These are phyloP conservation scores for Ophiocordyceps camponoti-saundersi DNA, from an alignment of 2,329 filamentous ascomycete species.

Conservation along the genomic window DNA sequence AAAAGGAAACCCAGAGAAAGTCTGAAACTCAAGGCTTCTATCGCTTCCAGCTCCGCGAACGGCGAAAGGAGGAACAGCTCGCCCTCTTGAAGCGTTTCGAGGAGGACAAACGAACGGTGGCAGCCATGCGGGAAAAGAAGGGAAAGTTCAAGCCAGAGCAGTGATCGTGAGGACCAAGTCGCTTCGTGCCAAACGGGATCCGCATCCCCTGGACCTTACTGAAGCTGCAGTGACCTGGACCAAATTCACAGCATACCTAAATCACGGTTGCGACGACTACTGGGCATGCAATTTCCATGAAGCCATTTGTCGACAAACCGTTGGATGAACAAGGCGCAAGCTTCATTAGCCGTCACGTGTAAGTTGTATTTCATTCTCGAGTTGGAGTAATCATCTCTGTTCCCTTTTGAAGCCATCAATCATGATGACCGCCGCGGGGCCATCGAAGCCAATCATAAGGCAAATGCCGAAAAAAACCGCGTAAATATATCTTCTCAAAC, in stretches of 20 bases:
- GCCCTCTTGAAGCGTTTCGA: constrained; percentile 56
- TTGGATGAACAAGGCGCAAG: too few relatives aligned
- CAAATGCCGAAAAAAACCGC: constrained; percentile 46
- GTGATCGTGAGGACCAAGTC: too few relatives aligned
- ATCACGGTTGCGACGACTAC: not conserved
- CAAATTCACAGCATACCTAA: too few relatives aligned
- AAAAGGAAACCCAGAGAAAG: constrained; percentile 46
- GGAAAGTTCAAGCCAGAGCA: constrained; percentile 41
- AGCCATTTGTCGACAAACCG: not conserved
- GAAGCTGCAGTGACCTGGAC: not conserved
- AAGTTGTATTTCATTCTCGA: not conserved
- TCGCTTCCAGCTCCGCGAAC: constrained; percentile 65
- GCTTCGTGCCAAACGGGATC: not conserved
- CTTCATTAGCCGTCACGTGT: not conserved
- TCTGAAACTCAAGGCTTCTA: constrained; percentile 60
- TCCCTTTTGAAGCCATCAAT: constrained; percentile 10
- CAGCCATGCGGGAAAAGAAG: constrained; percentile 51
- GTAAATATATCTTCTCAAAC: constrained; percentile 47
- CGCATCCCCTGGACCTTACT: too few relatives aligned
- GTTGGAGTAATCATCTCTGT: not conserved
- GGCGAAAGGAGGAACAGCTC: constrained; percentile 57
- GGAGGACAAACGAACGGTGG: constrained; percentile 55
- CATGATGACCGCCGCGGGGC: constrained; percentile 38
- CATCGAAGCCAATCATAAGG: constrained; percentile 22
- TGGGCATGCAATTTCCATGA: not conserved